Evolutionary conservation across 2,329 filamentous ascomycete species (phyloP).

Genomic region (Curvularia hawaiiensis): DNA sequence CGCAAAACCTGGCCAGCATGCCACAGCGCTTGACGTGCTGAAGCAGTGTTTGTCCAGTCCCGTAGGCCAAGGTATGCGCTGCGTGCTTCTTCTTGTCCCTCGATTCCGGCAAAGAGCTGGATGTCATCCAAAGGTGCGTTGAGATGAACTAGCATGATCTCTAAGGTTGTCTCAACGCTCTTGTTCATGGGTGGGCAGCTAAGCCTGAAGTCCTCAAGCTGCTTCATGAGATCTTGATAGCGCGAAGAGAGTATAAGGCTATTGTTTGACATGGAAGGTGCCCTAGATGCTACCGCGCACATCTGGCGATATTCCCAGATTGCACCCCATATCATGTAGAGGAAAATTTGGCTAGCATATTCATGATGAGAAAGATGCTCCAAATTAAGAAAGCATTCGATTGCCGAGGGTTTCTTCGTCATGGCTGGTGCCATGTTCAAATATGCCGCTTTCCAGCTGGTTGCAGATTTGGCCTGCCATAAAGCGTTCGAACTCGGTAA

Average conservation of each 20-base stretch:
- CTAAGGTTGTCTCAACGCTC: conserved; percentile 43
- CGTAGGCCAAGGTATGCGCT: conserved; percentile 63
- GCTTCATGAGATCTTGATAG: conserved; percentile 63
- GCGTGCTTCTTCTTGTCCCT: conserved; percentile 68
- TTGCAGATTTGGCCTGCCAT: conserved; percentile 68
- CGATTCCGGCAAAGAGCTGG: conserved; percentile 70
- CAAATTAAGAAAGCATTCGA: conserved; percentile 38
- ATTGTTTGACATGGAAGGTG: conserved; percentile 30
- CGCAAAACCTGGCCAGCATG: conserved; percentile 71
- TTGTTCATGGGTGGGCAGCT: conserved; percentile 49
- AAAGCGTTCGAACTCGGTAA: conserved; percentile 66
- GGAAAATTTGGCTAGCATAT: conserved; percentile 60
- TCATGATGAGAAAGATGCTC: conserved; percentile 29
- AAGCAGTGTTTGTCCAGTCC: conserved; percentile 62
- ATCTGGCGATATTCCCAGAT: conserved; percentile 70
- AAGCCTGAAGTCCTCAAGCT: conserved; percentile 59
- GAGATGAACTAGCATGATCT: conserved; percentile 66
- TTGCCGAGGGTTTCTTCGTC: conserved; percentile 32
- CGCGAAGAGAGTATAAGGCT: conserved; percentile 48
- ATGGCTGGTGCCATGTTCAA: conserved; percentile 45
- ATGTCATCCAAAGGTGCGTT: conserved; percentile 69
- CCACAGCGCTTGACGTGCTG: conserved; percentile 67
- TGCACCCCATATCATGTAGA: conserved; percentile 69
- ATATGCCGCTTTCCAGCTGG: conserved; percentile 68
- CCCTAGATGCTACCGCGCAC: conserved; percentile 57